Percentiles rank a stretch among this genome's conserved stretches.
Conservation (phyloP, 495 filamentous ascomycete genomes). For the Gamarada debralockiae region DNA sequence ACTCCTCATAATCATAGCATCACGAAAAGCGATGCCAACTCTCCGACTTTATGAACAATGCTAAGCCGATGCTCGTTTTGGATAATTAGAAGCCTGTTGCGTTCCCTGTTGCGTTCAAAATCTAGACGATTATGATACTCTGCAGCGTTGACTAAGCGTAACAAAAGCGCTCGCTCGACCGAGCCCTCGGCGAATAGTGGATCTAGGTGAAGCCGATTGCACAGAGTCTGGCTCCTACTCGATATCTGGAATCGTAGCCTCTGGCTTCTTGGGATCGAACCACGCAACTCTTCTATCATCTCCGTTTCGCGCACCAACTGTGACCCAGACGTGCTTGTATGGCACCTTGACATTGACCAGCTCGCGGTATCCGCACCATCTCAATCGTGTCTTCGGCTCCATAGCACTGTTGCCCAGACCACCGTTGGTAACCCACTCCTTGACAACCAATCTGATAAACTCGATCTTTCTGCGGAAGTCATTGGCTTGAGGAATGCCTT, state of each 20-base stretch:
- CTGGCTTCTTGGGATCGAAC: slow-evolving; percentile 47
- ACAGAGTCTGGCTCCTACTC: slow-evolving; percentile 30
- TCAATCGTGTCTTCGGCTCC: slow-evolving; percentile 45
- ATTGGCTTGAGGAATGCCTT: slow-evolving; percentile 67
- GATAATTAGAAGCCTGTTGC: too few species aligned
- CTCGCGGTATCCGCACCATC: slow-evolving; percentile 68
- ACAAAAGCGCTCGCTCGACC: too few species aligned
- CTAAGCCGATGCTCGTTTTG: too few species aligned
- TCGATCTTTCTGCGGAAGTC: slow-evolving; percentile 73
- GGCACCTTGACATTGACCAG: slow-evolving; percentile 51
- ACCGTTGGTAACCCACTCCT: slow-evolving; percentile 68
- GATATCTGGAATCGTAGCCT: slow-evolving; percentile 43
- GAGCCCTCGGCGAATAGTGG: too few species aligned
- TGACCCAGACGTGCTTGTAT: slow-evolving; percentile 78
- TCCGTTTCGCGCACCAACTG: slow-evolving; percentile 71
- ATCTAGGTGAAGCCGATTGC: too few species aligned
- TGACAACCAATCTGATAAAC: slow-evolving; percentile 66
- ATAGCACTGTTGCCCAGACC: slow-evolving; percentile 61
- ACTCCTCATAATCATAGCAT: background rate
- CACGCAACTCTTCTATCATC: slow-evolving; percentile 53
- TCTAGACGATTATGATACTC: too few species aligned
- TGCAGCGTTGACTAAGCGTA: too few species aligned
- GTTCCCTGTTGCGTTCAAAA: too few species aligned
- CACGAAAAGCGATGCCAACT: too few species aligned
- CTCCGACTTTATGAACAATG: too few species aligned